These are phyloP conservation scores for Apiospora marii DNA, from an alignment of 2,329 filamentous ascomycete species.

Conservation along the genomic window DNA sequence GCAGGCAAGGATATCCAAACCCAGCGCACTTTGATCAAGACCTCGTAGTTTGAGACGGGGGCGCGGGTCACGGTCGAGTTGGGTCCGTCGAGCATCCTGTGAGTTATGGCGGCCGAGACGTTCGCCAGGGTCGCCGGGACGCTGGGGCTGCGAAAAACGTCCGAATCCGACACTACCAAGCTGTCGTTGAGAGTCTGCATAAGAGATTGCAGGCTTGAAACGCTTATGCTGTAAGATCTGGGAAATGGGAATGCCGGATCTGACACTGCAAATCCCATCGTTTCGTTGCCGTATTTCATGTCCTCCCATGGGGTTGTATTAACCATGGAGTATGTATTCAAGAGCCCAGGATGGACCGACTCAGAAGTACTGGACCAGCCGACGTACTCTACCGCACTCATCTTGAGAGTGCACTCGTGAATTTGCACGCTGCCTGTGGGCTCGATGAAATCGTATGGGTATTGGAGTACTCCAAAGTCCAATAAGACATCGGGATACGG, in stretches of 20 bases:
- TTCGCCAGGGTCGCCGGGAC: no score
- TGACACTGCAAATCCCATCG: neutral
- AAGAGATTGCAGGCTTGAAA: no score
- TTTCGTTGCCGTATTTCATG: neutral
- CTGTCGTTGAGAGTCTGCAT: no score
- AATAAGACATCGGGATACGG: no score
- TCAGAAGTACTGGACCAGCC: neutral
- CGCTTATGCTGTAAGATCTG: neutral
- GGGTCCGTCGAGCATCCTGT: conserved; percentile 21
- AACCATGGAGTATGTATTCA: neutral
- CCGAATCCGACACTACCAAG: no score
- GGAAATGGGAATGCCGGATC: neutral
- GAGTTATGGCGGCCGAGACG: neutral
- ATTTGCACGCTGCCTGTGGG: neutral
- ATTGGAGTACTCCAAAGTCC: neutral
- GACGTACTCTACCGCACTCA: neutral
- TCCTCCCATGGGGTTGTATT: no score
- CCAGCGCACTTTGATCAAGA: neutral
- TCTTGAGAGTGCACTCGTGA: neutral
- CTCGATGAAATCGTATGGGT: no score
- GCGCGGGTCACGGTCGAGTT: conserved; percentile 3
- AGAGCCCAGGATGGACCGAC: neutral
- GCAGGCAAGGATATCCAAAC: conserved; percentile 8
- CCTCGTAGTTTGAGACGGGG: neutral
- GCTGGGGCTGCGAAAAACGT: no score